Evolutionary conservation across 2,329 filamentous ascomycete species (phyloP), one percentile per base, ranked within the genome.

Genomic region (Pseudodiploospora longispora): DNA sequence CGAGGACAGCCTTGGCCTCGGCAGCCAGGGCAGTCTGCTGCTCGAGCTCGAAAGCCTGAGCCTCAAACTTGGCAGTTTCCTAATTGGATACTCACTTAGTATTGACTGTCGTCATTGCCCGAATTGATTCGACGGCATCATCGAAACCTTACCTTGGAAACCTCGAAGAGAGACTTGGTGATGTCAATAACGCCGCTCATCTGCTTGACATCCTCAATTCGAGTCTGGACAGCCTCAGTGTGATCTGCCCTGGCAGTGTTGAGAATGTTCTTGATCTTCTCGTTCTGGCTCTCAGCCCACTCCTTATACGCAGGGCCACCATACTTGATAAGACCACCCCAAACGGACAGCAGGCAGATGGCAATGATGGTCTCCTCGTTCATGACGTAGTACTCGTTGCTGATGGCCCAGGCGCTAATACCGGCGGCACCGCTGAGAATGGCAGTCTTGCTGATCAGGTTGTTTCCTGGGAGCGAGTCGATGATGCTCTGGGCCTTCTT

Each of bases 351-450:
- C 61, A 98, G 78, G 69, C 86, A 93, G 73, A 98, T 80, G 55
- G 87, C 87, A 63, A 95, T 87, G 65, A 98, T 86, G 52, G 90
- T 86, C 78, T 98, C 93, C 79, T 98, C 93, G 76, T 98, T 98
- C 72, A 98, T 79, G 67, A 98, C 89, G 73, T 96, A 97, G 77
- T 97, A 89, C 81, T 98, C 93, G 75, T 95, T 98, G 83, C 87
- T 94, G 73, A 98, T 89, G 63, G 89, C 93, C 66, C 93, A 95
- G 68, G 95, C 80, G 62, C 87, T 90, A 59, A 95, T 71, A 72
- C 86, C 91, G 62, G 93, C 87, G 54, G 85, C 84, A 60, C 88
- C 90, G 64, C 91, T 97, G 62, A 98, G 85, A 66, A 96, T 91
- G 62, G 93, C 93, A 58, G 88, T 89, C 84, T 98, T 98, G 70